phyloP scores from a whole-genome alignment of 148 eudicot genomes.

The Suaeda aralocaspica region DNA sequence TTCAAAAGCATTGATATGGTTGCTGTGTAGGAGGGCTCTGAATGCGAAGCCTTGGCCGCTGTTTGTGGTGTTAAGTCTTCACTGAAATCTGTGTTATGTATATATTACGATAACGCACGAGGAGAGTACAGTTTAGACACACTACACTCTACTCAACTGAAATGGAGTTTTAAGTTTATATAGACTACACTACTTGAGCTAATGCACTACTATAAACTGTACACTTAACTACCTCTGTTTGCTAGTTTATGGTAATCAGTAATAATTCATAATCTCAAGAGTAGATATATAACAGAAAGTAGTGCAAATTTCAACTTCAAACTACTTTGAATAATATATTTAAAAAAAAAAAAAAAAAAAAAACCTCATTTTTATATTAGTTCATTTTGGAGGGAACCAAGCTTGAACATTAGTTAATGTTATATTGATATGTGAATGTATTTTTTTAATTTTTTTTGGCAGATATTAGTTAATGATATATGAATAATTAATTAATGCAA shows the following conservation, averaged over 20 bases:
- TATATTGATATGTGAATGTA: too few relatives aligned
- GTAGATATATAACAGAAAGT: conserved; percentile 10
- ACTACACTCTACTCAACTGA: conserved; percentile 8
- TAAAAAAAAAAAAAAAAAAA: too few relatives aligned
- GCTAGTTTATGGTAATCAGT: conserved; percentile 25
- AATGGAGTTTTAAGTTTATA: conserved; percentile 15
- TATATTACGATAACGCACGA: conserved; percentile 17
- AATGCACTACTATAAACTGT: too few relatives aligned
- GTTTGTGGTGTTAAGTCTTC: conserved; percentile 31
- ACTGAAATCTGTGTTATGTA: conserved; percentile 27
- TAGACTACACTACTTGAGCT: not conserved
- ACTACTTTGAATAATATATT: conserved; percentile 33
- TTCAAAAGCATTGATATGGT: conserved; percentile 29
- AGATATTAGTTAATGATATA: too few relatives aligned
- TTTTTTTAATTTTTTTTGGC: too few relatives aligned
- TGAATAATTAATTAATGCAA: conserved; percentile 10
- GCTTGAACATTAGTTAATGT: conserved; percentile 17
- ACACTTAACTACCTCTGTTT: conserved; percentile 11
- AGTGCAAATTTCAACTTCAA: conserved; percentile 22
- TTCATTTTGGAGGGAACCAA: conserved; percentile 24
- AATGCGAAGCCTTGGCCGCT: conserved; percentile 44
- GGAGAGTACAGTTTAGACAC: conserved; percentile 13
- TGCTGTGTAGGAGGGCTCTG: conserved; percentile 30
- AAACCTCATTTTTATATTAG: too few relatives aligned
- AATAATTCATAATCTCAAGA: conserved; percentile 35